Evolutionary conservation across 164 flowering plant genomes (phyloP).

Genomic region (Liriodendron chinense): DNA sequence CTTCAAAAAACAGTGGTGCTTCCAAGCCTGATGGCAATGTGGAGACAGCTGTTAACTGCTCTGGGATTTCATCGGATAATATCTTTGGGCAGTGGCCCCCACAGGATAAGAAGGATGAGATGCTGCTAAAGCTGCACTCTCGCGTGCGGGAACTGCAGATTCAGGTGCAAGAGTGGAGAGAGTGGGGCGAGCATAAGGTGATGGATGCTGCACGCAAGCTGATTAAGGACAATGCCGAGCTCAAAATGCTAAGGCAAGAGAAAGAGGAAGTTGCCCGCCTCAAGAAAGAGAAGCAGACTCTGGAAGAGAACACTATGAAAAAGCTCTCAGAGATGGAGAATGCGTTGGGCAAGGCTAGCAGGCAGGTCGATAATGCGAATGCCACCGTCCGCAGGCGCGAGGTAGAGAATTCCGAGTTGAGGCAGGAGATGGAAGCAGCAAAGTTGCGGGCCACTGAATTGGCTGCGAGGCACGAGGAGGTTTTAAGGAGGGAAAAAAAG

Average conservation of each 20-base stretch:
- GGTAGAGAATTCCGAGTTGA: slow-evolving; percentile 61
- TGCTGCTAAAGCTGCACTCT: slow-evolving; percentile 59
- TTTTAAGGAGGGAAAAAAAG: slow-evolving; percentile 70
- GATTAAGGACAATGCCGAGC: slow-evolving; percentile 83
- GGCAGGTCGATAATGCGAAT: slow-evolving; percentile 68
- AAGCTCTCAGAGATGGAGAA: slow-evolving; percentile 84
- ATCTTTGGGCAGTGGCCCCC: slow-evolving; percentile 48
- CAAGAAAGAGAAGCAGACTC: slow-evolving; percentile 66
- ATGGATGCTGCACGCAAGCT: slow-evolving; percentile 95
- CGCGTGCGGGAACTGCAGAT: slow-evolving; percentile 65
- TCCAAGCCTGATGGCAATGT: slow-evolving; percentile 30
- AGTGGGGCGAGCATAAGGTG: slow-evolving; percentile 98
- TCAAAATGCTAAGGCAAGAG: slow-evolving; percentile 81
- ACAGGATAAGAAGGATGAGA: slow-evolving; percentile 65
- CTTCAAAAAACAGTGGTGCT: slow-evolving; percentile 36
- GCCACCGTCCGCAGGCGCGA: slow-evolving; percentile 58
- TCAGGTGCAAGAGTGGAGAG: slow-evolving; percentile 93
- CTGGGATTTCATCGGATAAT: slow-evolving; percentile 44
- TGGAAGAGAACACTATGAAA: slow-evolving; percentile 86
- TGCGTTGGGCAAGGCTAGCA: slow-evolving; percentile 65
- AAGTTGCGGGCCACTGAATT: slow-evolving; percentile 71
- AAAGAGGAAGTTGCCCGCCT: slow-evolving; percentile 83
- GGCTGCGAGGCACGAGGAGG: slow-evolving; percentile 74
- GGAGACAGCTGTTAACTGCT: slow-evolving; percentile 26
- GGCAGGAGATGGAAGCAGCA: slow-evolving; percentile 84